Evolutionary conservation across 208 protist genomes (phyloP).

Genomic region (Leptomonas pyrrhocoris): DNA sequence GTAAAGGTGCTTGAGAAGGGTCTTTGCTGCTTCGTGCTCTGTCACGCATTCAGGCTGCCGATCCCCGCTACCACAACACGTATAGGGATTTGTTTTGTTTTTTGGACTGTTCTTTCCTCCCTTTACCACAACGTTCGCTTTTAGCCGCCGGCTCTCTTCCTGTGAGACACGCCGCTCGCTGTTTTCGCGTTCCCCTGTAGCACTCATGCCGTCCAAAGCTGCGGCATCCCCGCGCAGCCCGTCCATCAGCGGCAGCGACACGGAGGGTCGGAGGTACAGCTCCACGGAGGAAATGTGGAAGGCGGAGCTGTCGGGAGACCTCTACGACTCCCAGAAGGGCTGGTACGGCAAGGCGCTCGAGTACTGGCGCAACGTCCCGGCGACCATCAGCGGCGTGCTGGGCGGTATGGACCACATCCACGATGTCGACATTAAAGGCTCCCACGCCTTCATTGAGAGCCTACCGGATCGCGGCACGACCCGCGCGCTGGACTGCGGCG

Average conservation of each 20-base stretch:
- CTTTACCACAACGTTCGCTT: conserved; percentile 10
- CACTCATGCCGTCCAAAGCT: conserved; percentile 18
- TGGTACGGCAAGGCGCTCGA: conserved; percentile 91
- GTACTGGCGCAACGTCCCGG: conserved; percentile 87
- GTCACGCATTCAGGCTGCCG: too few relatives aligned
- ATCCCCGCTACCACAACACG: too few relatives aligned
- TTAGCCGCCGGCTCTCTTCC: neutral
- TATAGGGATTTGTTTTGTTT: too few relatives aligned
- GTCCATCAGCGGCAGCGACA: conserved; percentile 70
- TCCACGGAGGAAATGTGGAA: conserved; percentile 77
- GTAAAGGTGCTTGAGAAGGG: too few relatives aligned
- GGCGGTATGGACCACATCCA: conserved; percentile 86
- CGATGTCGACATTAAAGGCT: conserved; percentile 74
- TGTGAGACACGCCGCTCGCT: neutral
- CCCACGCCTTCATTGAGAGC: conserved; percentile 60
- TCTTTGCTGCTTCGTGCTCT: too few relatives aligned
- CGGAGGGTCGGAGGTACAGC: conserved; percentile 56
- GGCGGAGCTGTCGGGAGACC: conserved; percentile 63
- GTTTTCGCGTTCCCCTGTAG: conserved; percentile 7
- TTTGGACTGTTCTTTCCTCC: neutral
- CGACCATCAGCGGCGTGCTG: conserved; percentile 90
- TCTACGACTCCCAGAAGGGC: conserved; percentile 74
- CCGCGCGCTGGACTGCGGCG: conserved; percentile 90
- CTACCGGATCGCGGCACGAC: conserved; percentile 55
- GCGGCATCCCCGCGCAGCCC: neutral